Percentiles rank a stretch among this genome's conserved stretches.
Conservation (phyloP, 352 stramenopile genomes). For the Globisporangium irregulare region DNA sequence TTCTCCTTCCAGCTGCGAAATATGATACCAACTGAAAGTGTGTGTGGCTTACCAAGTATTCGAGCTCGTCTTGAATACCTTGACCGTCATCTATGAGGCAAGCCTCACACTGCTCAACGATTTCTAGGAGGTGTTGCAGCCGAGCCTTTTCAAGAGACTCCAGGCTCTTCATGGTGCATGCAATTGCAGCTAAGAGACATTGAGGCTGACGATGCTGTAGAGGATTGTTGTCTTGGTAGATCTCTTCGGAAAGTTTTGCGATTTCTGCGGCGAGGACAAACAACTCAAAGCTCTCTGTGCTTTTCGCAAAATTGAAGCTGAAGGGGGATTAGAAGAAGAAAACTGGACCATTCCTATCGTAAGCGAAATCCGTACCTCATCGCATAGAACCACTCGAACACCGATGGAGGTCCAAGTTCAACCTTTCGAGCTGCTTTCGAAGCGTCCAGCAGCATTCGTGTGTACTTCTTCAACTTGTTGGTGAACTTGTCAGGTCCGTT, state of each 20-base stretch:
- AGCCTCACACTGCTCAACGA: slow-evolving; percentile 39
- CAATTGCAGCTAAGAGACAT: slow-evolving; percentile 60
- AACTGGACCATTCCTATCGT: not conserved
- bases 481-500: slow-evolving; percentile 17
- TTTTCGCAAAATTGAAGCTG: slow-evolving; percentile 78
- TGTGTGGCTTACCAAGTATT: slow-evolving; percentile 20
- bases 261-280: slow-evolving; percentile 66
- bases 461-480: slow-evolving; percentile 45
- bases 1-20: not conserved
- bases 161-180: slow-evolving; percentile 48
- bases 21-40: not conserved
- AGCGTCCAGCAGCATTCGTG: slow-evolving; percentile 31
- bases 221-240: slow-evolving; percentile 37
- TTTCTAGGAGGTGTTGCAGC: slow-evolving; percentile 35
- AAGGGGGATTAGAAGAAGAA: slow-evolving; percentile 1
- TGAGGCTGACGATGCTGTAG: slow-evolving; percentile 34
- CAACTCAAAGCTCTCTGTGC: slow-evolving; percentile 35
- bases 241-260: slow-evolving; percentile 34
- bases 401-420: slow-evolving; percentile 35
- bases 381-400: slow-evolving; percentile 76
- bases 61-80: slow-evolving; percentile 1
- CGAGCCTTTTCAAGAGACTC: slow-evolving; percentile 38
- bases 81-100: slow-evolving; percentile 16
- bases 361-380: slow-evolving; percentile 46
- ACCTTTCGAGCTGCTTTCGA: slow-evolving; percentile 7